A percentile compares a stretch with the other conserved stretches of the same genome.
These are phyloP conservation scores for Torrubiellomyces zombiae DNA, from an alignment of 2,329 filamentous ascomycete species.

Conservation along the genomic window DNA sequence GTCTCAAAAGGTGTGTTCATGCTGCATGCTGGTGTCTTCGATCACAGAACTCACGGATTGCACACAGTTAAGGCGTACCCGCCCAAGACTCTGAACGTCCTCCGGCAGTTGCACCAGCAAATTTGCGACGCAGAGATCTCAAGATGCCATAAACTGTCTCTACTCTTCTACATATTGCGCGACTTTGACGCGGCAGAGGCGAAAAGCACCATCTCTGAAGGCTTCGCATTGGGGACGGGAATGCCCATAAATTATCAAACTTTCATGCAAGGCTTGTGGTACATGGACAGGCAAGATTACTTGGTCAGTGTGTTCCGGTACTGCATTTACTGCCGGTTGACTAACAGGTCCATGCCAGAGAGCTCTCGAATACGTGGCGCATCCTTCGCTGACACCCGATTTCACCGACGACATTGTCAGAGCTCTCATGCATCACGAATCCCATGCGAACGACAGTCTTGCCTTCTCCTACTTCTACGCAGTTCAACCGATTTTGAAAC, in stretches of 20 bases:
- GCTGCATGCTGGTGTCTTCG: no score
- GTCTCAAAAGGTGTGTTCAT: slow-evolving; percentile 44
- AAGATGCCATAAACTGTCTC: slow-evolving; percentile 62
- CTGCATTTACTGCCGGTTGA: no score
- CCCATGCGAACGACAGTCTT: slow-evolving; percentile 42
- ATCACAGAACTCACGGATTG: no score
- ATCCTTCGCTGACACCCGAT: slow-evolving; percentile 63
- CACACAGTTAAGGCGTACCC: slow-evolving; percentile 48
- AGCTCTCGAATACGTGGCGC: slow-evolving; percentile 60
- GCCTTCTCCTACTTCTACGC: slow-evolving; percentile 66
- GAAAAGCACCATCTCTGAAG: slow-evolving; percentile 30
- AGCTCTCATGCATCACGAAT: slow-evolving; percentile 45
- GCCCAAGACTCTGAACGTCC: slow-evolving; percentile 48
- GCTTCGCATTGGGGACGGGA: slow-evolving; percentile 44
- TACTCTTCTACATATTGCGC: slow-evolving; percentile 70
- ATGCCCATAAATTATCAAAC: slow-evolving; percentile 63
- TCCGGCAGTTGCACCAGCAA: slow-evolving; percentile 53
- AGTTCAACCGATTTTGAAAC: slow-evolving; percentile 55
- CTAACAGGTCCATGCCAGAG: slow-evolving; percentile 20
- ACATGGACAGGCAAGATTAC: slow-evolving; percentile 58
- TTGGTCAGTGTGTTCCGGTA: slow-evolving; percentile 28
- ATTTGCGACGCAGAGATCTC: slow-evolving; percentile 49
- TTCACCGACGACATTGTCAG: slow-evolving; percentile 72
- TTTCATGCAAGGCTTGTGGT: slow-evolving; percentile 70
- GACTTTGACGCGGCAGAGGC: slow-evolving; percentile 46